Base-by-base conservation (phyloP, 805 yeast species). In the Sugiyamaella qingdaonensis region DNA sequence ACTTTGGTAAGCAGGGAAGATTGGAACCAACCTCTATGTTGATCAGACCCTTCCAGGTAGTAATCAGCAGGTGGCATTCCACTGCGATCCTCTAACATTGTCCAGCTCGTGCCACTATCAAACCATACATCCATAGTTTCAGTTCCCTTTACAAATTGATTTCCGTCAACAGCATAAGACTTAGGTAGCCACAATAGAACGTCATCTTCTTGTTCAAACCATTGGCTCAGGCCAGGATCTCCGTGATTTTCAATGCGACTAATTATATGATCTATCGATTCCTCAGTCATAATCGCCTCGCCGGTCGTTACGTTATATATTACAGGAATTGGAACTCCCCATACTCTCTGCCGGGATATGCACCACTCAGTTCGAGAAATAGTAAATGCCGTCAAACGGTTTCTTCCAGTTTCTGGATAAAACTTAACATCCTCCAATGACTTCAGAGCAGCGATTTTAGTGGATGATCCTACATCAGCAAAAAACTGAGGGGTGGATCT, bases 101-200 rank as follows among this genome's bases (percentile, higher is more conserved):
- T 78, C 98, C 99, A 94, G 33, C 94, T 84, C 0, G 95, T 81
- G 0, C 99, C 99, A 37, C 96, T 86, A 68, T 94, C 99, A 71
- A 94, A 92, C 99, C 99, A 94, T 16, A 94, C 99, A 70, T 94
- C 99, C 90, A 94, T 86, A 0, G 99, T 94, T 61, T 94, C 99
- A 43, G 75, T 78, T 0, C 96, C 92, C 62, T 88, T 85, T 21
- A 64, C 63, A 57, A 76, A 86, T 1, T 72, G 61, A 2, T 61
- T 52, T 0, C 82, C 84, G 14, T 61, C 67, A 24, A 73, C 68
- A 2, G 11, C 14, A 51, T 73, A 72, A 1, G 68, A 60, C 2
- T 72, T 74, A 0, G 97, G 97, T 13, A 94, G 67, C 97, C 97
- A 94, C 56, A 80, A 75, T 4, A 69, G 56, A 44, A 84, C 71